Evolutionary conservation across 179 eudicot species (phyloP).

Genomic region (Nepenthes alata): DNA sequence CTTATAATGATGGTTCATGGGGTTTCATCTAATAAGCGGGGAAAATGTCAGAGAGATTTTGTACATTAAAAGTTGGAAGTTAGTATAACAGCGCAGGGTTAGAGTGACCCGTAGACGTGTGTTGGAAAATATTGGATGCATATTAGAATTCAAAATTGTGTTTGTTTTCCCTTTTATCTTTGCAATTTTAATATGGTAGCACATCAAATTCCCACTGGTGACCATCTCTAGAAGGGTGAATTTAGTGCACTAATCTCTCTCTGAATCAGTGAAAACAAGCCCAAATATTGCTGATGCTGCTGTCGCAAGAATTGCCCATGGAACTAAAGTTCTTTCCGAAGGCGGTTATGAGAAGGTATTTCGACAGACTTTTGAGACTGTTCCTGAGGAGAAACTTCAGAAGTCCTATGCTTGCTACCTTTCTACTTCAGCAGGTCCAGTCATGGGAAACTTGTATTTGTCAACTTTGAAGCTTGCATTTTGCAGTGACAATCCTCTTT

Average conservation of each 20-base stretch:
- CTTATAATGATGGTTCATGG: too few species aligned
- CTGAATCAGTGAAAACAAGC: slow-evolving; percentile 32
- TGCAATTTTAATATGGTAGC: too few species aligned
- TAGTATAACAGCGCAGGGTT: too few species aligned
- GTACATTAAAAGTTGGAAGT: too few species aligned
- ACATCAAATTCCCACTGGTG: too few species aligned
- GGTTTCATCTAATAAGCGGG: too few species aligned
- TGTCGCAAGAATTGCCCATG: slow-evolving; percentile 32
- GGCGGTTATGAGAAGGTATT: slow-evolving; percentile 48
- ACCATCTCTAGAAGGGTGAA: neutral
- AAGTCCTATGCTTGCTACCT: slow-evolving; percentile 44
- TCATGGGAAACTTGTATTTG: slow-evolving; percentile 35
- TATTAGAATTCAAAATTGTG: too few species aligned
- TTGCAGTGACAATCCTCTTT: slow-evolving; percentile 42
- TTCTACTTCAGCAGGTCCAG: slow-evolving; percentile 44
- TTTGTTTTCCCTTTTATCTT: too few species aligned
- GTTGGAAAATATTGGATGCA: too few species aligned
- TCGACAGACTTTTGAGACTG: slow-evolving; percentile 30
- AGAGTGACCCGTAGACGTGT: too few species aligned
- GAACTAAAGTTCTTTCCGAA: slow-evolving; percentile 35
- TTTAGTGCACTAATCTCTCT: neutral
- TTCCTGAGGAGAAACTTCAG: slow-evolving; percentile 33
- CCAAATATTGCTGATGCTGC: slow-evolving; percentile 42
- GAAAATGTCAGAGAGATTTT: too few species aligned
- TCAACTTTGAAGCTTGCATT: slow-evolving; percentile 41